Evolutionary conservation across 129 eudicot species (phyloP), one percentile per base, ranked within the genome.

Genomic region (Arctium lappa): DNA sequence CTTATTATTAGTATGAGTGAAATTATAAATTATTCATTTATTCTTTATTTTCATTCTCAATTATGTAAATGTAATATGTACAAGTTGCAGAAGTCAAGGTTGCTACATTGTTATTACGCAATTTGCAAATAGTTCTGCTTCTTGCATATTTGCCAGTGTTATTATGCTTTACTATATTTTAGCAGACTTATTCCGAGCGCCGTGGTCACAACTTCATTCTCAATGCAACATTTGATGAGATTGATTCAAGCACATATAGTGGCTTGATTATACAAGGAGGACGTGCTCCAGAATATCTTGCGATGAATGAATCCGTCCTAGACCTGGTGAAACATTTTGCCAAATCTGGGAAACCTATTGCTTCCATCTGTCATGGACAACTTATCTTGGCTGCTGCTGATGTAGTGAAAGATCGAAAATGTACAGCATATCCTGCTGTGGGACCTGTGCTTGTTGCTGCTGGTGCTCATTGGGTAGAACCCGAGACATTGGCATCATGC

Each of bases 251-350:
- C 86, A 85, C 86, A 31, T 95, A 95, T 80, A 97, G 90, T 78
- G 99, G 97, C 6, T 77, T 95, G 73, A 80, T 95, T 37, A 85
- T 95, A 76, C 97, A 94, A 33, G 97, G 99, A 44, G 99, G 97
- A 27, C 91, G 99, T 78, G 90, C 99, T 76, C 94, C 99, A 0
- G 99, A 95, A 84, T 95, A 95, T 89, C 99, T 95, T 56, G 94
- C 97, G 2, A 87, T 91, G 90, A 73, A 93, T 85, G 90, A 86
- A 83, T 84, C 97, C 56, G 94, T 95, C 7, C 60, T 79, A 6
- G 88, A 87, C 30, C 80, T 95, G 88, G 97, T 95, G 80, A 87
- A 82, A 22, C 84, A 90, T 53, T 91, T 95, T 87, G 85, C 85
- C 34, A 84, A 82, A 37, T 79, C 87, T 39, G 89, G 88, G 74